Evolutionary conservation across 2,329 filamentous ascomycete genomes (phyloP).

Genomic region (Nothophaeocryptopus gaeumannii): DNA sequence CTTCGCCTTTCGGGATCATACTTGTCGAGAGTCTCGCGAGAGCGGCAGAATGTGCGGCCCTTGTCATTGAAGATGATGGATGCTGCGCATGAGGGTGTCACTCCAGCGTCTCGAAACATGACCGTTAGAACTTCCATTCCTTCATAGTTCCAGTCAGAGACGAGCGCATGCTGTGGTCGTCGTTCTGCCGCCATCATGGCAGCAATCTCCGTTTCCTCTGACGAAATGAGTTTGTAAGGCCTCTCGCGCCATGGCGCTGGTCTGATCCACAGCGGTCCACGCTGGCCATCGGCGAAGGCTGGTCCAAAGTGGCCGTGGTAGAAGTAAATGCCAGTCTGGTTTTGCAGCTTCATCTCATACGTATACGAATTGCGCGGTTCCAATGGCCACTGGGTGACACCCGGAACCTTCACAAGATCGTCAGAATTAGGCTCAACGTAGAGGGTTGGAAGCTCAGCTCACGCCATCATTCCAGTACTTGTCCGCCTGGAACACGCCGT

Average conservation of each 20-base stretch:
- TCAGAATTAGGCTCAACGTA: background rate
- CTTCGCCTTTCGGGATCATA: conserved; percentile 4
- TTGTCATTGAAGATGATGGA: conserved; percentile 18
- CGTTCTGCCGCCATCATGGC: conserved; percentile 17
- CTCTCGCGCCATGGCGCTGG: conserved; percentile 16
- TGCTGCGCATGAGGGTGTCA: conserved; percentile 17
- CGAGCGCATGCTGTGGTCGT: conserved; percentile 12
- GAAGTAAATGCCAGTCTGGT: conserved; percentile 19
- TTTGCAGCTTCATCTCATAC: conserved; percentile 20
- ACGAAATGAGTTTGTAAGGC: conserved; percentile 16
- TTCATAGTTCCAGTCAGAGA: conserved; percentile 20
- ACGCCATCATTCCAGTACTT: conserved; percentile 8
- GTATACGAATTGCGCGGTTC: conserved; percentile 18
- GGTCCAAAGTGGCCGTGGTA: conserved; percentile 22
- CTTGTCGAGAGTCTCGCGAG: conserved; percentile 5
- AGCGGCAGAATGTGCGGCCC: conserved; percentile 10
- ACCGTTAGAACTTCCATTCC: conserved; percentile 9
- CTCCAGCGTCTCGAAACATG: conserved; percentile 17
- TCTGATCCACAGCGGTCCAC: conserved; percentile 20
- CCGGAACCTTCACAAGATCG: conserved; percentile 12
- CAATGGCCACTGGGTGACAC: conserved; percentile 22
- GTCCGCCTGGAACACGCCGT: conserved; percentile 4
- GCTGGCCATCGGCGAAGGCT: conserved; percentile 19
- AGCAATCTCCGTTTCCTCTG: conserved; percentile 8
- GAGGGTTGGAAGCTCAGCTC: background rate